These are phyloP conservation scores for Piloderma croceum DNA, from an alignment of 768 basidiomycete genomes.

Conservation along the genomic window DNA sequence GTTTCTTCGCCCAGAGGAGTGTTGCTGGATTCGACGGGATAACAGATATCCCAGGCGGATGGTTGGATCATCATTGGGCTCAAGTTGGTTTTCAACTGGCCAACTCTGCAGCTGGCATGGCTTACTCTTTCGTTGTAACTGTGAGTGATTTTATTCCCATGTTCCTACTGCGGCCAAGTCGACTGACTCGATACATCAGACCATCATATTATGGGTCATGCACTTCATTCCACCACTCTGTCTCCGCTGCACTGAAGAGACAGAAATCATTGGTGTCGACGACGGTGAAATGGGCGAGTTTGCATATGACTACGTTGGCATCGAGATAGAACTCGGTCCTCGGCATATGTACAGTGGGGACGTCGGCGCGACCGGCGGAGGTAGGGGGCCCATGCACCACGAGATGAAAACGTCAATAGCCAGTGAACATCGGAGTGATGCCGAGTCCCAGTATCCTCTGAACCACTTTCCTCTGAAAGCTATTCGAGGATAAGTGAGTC, in stretches of 20 bases:
- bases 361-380: conserved; percentile 24
- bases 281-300: conserved; percentile 88
- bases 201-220: conserved; percentile 82
- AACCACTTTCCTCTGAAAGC: too few relatives aligned
- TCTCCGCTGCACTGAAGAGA: conserved; percentile 60
- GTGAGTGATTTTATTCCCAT: conserved; percentile 33
- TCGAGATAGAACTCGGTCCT: conserved; percentile 47
- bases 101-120: conserved; percentile 58
- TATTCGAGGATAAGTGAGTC: too few relatives aligned
- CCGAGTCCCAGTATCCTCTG: too few relatives aligned
- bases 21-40: conserved; percentile 79
- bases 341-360: conserved; percentile 27
- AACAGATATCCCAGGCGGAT: conserved; percentile 68
- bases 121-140: conserved; percentile 73
- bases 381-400: conserved; percentile 33
- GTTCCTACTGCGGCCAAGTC: neutral
- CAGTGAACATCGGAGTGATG: too few relatives aligned
- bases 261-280: conserved; percentile 82
- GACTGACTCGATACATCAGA: conserved; percentile 33
- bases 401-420: too few relatives aligned
- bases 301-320: conserved; percentile 80
- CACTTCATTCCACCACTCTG: conserved; percentile 78
- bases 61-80: conserved; percentile 75
- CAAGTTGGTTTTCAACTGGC: conserved; percentile 87
- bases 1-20: conserved; percentile 76